phyloP scores from a whole-genome alignment of 2,329 filamentous ascomycete species.

The Botrytis fragariae region DNA sequence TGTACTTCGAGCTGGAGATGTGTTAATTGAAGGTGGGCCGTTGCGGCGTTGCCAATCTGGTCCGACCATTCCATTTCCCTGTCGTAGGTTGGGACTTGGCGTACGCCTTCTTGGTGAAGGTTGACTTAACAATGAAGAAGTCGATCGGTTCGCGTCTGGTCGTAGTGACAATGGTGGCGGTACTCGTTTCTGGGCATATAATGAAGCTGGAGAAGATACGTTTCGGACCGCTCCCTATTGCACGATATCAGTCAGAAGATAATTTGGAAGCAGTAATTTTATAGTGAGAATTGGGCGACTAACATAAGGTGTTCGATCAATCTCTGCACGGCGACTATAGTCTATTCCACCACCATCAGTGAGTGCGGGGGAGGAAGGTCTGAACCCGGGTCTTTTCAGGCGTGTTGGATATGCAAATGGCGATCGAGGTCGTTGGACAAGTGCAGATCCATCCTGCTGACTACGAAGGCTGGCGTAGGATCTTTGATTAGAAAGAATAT shows the following conservation, averaged over 20 bases:
- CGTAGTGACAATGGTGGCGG: constrained; percentile 32
- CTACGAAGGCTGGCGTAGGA: constrained; percentile 51
- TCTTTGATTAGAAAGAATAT: constrained; percentile 46
- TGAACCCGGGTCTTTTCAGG: constrained; percentile 51
- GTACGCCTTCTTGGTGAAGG: constrained; percentile 33
- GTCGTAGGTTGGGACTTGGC: constrained; percentile 29
- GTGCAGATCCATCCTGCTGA: constrained; percentile 41
- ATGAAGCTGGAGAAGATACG: constrained; percentile 36
- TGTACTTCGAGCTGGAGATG: constrained; percentile 36
- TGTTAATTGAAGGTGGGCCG: constrained; percentile 30
- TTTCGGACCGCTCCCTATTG: constrained; percentile 29
- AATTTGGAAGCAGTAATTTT: background rate
- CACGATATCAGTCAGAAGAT: constrained; percentile 1
- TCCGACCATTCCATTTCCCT: constrained; percentile 23
- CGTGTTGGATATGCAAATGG: constrained; percentile 59
- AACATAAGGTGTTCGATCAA: constrained; percentile 35
- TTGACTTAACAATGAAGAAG: constrained; percentile 33
- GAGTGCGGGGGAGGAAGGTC: constrained; percentile 38
- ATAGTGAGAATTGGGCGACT: constrained; percentile 20
- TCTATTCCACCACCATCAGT: constrained; percentile 38
- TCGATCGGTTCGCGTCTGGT: constrained; percentile 35
- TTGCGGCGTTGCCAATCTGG: constrained; percentile 30
- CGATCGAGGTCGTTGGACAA: constrained; percentile 53
- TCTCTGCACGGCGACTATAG: constrained; percentile 38
- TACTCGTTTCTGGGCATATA: constrained; percentile 35